These are phyloP conservation scores for Amanita molliuscula DNA, from an alignment of 768 basidiomycete genomes.

Conservation along the genomic window DNA sequence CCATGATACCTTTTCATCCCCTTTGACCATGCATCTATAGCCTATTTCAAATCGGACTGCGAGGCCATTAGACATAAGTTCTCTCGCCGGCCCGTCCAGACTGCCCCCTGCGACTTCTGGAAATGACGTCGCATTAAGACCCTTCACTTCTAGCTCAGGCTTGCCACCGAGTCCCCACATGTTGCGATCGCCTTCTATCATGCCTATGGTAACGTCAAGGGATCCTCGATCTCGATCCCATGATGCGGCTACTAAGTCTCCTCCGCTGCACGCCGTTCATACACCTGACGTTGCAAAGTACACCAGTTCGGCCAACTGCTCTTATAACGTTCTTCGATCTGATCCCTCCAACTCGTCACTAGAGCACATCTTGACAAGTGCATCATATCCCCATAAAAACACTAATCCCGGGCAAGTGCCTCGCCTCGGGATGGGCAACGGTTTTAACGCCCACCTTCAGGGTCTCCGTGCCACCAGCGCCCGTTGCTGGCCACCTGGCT, in stretches of 20 bases:
- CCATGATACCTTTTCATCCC: neutral
- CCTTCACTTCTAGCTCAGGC: constrained; percentile 4
- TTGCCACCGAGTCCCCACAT: constrained; percentile 3
- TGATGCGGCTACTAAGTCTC: constrained; percentile 3
- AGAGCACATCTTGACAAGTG: constrained; percentile 33
- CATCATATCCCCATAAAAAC: constrained; percentile 20
- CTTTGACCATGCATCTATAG: neutral
- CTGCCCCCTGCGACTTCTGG: neutral
- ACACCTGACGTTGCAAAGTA: neutral
- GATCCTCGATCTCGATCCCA: constrained; percentile 8
- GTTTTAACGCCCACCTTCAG: constrained; percentile 26
- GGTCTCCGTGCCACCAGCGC: constrained; percentile 18
- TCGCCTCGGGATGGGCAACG: constrained; percentile 19
- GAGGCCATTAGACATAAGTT: neutral
- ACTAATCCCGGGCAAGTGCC: constrained; percentile 3
- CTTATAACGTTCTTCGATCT: constrained; percentile 35
- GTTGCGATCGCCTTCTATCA: constrained; percentile 3
- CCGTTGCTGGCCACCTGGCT: neutral
- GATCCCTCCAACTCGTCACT: constrained; percentile 30
- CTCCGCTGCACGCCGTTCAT: neutral
- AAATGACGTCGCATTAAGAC: constrained; percentile 3
- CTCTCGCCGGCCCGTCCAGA: constrained; percentile 1
- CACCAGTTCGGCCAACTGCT: constrained; percentile 14
- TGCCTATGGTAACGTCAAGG: neutral
- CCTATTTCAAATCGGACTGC: neutral